These are phyloP conservation scores for Talaromyces albobiverticillius DNA, from an alignment of 2,329 filamentous ascomycete genomes.

Conservation along the genomic window DNA sequence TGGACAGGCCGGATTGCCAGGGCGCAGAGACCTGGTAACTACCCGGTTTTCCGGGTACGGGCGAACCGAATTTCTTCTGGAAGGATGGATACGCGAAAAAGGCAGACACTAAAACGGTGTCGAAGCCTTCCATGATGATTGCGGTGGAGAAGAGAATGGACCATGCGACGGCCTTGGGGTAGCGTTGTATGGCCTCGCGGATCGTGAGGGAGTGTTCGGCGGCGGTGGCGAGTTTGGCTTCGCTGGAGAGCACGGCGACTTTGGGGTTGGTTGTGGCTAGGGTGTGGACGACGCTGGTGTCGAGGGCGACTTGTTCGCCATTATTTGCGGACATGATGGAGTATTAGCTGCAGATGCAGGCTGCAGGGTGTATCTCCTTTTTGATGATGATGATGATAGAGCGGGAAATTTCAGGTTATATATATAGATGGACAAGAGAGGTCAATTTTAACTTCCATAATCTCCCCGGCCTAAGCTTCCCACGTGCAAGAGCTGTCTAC, in stretches of 20 bases:
- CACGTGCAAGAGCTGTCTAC: neutral
- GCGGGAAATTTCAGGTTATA: too few species aligned
- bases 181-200: constrained; percentile 71
- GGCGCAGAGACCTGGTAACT: constrained; percentile 30
- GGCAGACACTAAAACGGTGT: constrained; percentile 75
- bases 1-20: constrained; percentile 1
- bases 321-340: neutral
- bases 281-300: neutral
- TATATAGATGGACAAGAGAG: too few species aligned
- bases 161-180: constrained; percentile 83
- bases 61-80: constrained; percentile 38
- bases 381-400: too few species aligned
- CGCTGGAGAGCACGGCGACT: constrained; percentile 12
- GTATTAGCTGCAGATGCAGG: too few species aligned
- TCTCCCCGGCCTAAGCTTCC: neutral
- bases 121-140: constrained; percentile 89
- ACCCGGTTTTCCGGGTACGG: constrained; percentile 22
- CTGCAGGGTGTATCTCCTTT: too few species aligned
- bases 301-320: neutral
- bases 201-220: constrained; percentile 65
- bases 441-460: neutral
- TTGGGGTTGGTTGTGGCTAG: neutral
- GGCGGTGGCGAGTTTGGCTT: constrained; percentile 42
- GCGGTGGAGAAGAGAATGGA: constrained; percentile 80
- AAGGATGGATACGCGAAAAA: constrained; percentile 57